Base-by-base conservation (phyloP, 1,139 yeast species). In the Arxiozyma slooffiae region DNA sequence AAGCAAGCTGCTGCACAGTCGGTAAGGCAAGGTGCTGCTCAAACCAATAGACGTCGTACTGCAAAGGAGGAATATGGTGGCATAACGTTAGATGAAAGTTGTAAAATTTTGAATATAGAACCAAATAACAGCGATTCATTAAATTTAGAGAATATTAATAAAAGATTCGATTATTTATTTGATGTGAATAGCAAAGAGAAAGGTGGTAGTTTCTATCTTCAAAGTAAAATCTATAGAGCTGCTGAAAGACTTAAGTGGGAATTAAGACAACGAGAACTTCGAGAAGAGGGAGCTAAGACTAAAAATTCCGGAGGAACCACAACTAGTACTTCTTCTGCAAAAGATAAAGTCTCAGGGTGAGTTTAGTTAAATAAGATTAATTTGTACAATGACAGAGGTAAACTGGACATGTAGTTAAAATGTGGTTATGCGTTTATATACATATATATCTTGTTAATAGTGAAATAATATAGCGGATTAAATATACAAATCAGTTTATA, bases 1-100 rank as follows among this genome's bases (percentile, higher is more conserved):
- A 85, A 84, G 63, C 97, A 92, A 71, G 97, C 98, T 1, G 95
- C 97, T 18, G 83, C 86, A 52, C 89, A 88, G 41, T 79, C 88
- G 9, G 86, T 88, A 7, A 79, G 84, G 48, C 79, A 79, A 58
- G 72, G 77, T 50, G 87, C 95, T 20, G 72, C 78, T 17, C 72
- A 77, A 26, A 78, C 80, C 2, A 67, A 70, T 0, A 67, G 75
- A 50, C 72, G 50, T 21, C 52, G 52, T 24, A 76, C 82, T 14
- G 79, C 81, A 61, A 78, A 80, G 22, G 64, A 64, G 18, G 69
- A 67, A 49, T 65, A 63, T 46, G 88, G 90, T 48, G 97, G 96
- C 44, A 80, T 92, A 50, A 75, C 90, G 6, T 74, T 87, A 44
- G 95, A 85, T 57, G 98, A 92, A 71, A 90, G 97, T 17, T 81